Conservation (phyloP, 2,329 filamentous ascomycete species). For the Bretziella fagacearum region DNA sequence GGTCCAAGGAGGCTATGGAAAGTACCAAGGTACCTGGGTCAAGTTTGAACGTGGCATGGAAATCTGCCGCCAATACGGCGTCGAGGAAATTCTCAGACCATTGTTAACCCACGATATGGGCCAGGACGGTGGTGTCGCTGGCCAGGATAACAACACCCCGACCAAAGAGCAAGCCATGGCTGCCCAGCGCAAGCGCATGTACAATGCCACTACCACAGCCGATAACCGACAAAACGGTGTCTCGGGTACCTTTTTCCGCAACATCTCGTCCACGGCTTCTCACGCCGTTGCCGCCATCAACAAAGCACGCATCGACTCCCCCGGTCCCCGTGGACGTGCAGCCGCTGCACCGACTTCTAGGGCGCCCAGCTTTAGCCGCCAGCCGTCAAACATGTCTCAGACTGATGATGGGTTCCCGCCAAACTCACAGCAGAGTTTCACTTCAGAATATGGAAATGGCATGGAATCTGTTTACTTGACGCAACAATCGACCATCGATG, state of each 20-base stretch:
- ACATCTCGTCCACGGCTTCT: conserved; percentile 83
- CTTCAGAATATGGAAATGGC: conserved; percentile 49
- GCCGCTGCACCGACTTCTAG: conserved; percentile 3
- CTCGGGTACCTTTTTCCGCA: conserved; percentile 88
- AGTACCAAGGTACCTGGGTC: conserved; percentile 99
- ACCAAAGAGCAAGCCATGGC: conserved; percentile 99
- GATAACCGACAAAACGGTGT: conserved; percentile 51
- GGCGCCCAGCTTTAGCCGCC: conserved; percentile 52
- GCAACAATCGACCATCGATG: conserved; percentile 30
- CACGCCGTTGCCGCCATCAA: conserved; percentile 91
- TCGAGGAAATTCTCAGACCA: conserved; percentile 59
- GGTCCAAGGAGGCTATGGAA: conserved; percentile 94
- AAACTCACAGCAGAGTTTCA: conserved; percentile 71
- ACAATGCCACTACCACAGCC: conserved; percentile 46
- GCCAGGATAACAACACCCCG: conserved; percentile 70
- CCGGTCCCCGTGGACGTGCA: conserved; percentile 44
- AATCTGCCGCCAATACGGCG: conserved; percentile 66
- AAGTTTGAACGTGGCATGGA: conserved; percentile 82
- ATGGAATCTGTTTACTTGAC: conserved; percentile 14
- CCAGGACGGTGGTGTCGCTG: conserved; percentile 53
- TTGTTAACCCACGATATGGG: conserved; percentile 68
- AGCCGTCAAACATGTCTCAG: conserved; percentile 44
- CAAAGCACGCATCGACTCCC: conserved; percentile 87
- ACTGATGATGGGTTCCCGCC: conserved; percentile 50
- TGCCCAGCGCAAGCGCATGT: conserved; percentile 79